Percentiles rank a stretch among this genome's conserved stretches.
These are phyloP conservation scores for Pseudoperonospora humuli DNA, from an alignment of 352 stramenopile genomes.

Conservation along the genomic window DNA sequence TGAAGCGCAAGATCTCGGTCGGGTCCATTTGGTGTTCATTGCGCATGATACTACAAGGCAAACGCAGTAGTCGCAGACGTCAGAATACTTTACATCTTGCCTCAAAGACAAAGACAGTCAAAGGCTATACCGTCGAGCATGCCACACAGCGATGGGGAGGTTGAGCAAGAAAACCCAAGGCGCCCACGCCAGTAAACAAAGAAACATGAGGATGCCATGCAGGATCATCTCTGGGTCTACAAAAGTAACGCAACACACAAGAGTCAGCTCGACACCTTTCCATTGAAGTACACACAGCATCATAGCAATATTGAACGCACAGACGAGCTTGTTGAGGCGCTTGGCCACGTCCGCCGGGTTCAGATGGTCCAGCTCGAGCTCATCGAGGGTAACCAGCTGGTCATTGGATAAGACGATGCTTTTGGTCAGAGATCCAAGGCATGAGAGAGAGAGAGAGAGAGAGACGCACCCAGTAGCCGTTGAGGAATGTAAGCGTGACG, in stretches of 20 bases:
- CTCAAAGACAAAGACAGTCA: not conserved
- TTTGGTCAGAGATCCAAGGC: not conserved
- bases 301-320: constrained; percentile 24
- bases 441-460: not conserved
- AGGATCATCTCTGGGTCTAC: constrained; percentile 75
- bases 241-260: constrained; percentile 1
- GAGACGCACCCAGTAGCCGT: constrained; percentile 72
- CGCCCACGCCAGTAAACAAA: constrained; percentile 66
- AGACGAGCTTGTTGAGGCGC: constrained; percentile 81
- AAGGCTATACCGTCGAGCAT: constrained; percentile 54
- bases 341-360: constrained; percentile 81
- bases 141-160: constrained; percentile 67
- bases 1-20: constrained; percentile 84
- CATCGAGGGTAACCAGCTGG: constrained; percentile 78
- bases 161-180: constrained; percentile 78
- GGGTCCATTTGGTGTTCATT: constrained; percentile 81
- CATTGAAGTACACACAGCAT: not conserved
- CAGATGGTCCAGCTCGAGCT: constrained; percentile 81
- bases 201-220: constrained; percentile 65
- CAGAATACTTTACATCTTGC: not conserved
- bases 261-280: not conserved
- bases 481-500: constrained; percentile 80
- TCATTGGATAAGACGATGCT: not conserved
- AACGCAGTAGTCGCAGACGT: not conserved
- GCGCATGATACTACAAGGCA: constrained; percentile 40